Evolutionary conservation across 2,329 filamentous ascomycete genomes (phyloP), one percentile per base, ranked within the genome.

Genomic region (Falciphora oryzae): DNA sequence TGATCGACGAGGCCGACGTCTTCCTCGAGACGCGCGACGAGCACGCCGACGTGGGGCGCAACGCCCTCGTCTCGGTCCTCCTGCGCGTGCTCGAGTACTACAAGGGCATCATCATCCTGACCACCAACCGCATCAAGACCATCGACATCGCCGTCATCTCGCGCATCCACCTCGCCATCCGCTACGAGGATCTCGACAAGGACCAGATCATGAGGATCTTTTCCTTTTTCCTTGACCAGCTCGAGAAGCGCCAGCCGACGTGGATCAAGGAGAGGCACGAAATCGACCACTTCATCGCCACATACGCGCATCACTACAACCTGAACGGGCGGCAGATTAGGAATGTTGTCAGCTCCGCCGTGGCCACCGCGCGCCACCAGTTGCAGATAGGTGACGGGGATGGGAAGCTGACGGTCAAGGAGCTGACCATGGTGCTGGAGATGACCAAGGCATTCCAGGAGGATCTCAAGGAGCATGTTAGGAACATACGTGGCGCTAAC

Each of bases 131-230:
- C 11, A 73, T 78, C 22, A 75, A 75, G 6, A 66, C 70, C 5
- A 73, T 81, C 50, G 78, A 81, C 65, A 75, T 77, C 27, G 78
- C 79, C 0, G 78, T 79, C 66, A 69, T 68, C 60, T 78, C 76
- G 1, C 72, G 76, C 0, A 74, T 79, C 32, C 75, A 78, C 63
- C 67, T 76, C 7, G 72, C 67, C 3, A 68, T 78, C 2, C 75
- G 76, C 65, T 78, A 77, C 64, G 72, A 68, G 2, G 63, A 66
- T 11, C 69, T 73, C 7, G 71, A 69, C 13, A 73, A 79, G 63
- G 73, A 65, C 1, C 64, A 69, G 53, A 67, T 66, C 13, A 29
- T 50, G 6, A 64, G 66, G n/a, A 70, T 71, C 50, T 71, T 67
- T 0, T 31, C n/a, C 3, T 35, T 56, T 2, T 35, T 57, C 60